phyloP scores from a whole-genome alignment of 2,329 filamentous ascomycete species.

The Akanthomyces uredinophilus region DNA sequence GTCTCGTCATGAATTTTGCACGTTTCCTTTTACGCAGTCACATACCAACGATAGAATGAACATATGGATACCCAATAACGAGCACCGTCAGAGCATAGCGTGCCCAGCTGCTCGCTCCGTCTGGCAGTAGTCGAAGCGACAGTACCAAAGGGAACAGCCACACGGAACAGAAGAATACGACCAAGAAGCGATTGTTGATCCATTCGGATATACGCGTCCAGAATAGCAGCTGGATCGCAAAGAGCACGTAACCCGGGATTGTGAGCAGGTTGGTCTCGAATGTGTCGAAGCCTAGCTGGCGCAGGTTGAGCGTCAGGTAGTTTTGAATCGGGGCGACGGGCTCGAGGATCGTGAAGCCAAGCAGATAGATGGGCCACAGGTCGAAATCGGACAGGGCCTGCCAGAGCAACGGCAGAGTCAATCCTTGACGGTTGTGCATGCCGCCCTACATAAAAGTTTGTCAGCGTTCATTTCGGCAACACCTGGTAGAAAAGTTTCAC shows the following conservation, averaged over 20 bases:
- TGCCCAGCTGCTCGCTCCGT: slow-evolving; percentile 24
- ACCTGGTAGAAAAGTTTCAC: no score
- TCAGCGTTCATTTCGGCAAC: not conserved
- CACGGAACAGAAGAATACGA: slow-evolving; percentile 16
- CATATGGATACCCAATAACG: slow-evolving; percentile 28
- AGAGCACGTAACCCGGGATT: slow-evolving; percentile 49
- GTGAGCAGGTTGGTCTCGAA: slow-evolving; percentile 60
- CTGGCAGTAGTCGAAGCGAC: slow-evolving; percentile 26
- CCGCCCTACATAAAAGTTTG: slow-evolving; percentile 29
- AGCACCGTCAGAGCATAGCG: slow-evolving; percentile 27
- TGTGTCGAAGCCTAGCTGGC: slow-evolving; percentile 52
- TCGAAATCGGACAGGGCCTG: slow-evolving; percentile 48
- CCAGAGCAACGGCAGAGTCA: slow-evolving; percentile 47
- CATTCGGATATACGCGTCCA: slow-evolving; percentile 34
- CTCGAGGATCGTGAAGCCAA: slow-evolving; percentile 44
- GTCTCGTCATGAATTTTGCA: slow-evolving; percentile 29
- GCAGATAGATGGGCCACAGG: slow-evolving; percentile 44
- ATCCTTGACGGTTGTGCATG: slow-evolving; percentile 56
- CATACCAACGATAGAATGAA: slow-evolving; percentile 32
- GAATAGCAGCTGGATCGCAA: slow-evolving; percentile 32
- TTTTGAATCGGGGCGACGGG: slow-evolving; percentile 43
- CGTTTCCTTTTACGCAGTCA: not conserved
- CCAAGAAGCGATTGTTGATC: slow-evolving; percentile 28
- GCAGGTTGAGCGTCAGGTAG: slow-evolving; percentile 57
- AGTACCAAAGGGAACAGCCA: slow-evolving; percentile 17